phyloP scores from a whole-genome alignment of 805 yeast species.

The Candida hungchunana region DNA sequence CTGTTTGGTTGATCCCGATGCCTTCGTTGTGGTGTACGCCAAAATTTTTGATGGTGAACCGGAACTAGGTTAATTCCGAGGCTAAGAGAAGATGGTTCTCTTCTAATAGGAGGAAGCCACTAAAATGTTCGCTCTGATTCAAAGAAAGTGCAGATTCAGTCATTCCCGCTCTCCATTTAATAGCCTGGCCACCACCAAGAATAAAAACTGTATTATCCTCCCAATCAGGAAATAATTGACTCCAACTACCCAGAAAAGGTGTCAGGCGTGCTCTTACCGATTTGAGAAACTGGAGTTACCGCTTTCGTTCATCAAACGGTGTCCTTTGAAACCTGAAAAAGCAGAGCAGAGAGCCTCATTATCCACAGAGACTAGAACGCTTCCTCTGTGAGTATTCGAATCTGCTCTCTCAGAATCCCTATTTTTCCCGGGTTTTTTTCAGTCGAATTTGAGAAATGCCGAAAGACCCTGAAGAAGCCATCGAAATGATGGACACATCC shows the following conservation, averaged over 20 bases:
- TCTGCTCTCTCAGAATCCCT: not conserved
- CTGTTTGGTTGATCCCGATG: not conserved
- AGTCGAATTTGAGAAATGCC: slow-evolving; percentile 7
- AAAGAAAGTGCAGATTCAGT: too few relatives aligned
- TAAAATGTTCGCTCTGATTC: too few relatives aligned
- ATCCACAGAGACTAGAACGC: too few relatives aligned
- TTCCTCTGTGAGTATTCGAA: too few relatives aligned
- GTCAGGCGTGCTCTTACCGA: not conserved
- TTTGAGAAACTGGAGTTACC: slow-evolving; percentile 10
- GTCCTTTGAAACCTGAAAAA: slow-evolving; percentile 2
- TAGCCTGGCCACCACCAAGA: too few relatives aligned
- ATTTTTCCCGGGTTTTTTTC: not conserved
- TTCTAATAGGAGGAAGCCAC: too few relatives aligned
- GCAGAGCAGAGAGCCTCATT: not conserved
- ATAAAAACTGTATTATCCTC: too few relatives aligned
- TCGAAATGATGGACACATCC: slow-evolving; percentile 21
- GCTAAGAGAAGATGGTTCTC: too few relatives aligned
- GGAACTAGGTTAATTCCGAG: not conserved
- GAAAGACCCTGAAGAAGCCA: slow-evolving; percentile 11
- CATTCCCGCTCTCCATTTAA: too few relatives aligned
- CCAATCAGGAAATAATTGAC: too few relatives aligned
- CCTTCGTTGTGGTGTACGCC: not conserved
- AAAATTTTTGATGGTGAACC: not conserved
- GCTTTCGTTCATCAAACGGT: slow-evolving; percentile 10
- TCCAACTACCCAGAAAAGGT: not conserved